Evolutionary conservation across 2,329 filamentous ascomycete genomes (phyloP), one percentile per base, ranked within the genome.

Genomic region (Fusarium verticillioides): DNA sequence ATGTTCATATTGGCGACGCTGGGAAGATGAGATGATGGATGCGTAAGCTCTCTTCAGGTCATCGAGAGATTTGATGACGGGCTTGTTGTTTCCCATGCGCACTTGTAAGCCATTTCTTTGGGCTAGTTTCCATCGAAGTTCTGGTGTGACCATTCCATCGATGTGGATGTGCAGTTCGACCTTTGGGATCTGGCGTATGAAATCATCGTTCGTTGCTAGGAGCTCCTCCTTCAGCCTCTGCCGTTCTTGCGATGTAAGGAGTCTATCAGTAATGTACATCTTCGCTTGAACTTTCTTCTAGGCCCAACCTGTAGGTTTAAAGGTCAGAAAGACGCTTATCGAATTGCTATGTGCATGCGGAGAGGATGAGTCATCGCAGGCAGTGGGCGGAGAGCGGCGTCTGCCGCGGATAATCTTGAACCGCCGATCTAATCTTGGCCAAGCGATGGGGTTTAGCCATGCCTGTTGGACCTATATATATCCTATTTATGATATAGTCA

Each of bases 401-500:
- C 28, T 49, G 21, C 46, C 46, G 28, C 3, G 21, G 15, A n/a
- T 32, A 49, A n/a, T 21, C 46, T 32, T 49, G 0, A 47, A 47
- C 19, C 4, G 13, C 7, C 5, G 18, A 8, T 28, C 23, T 6
- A 10, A 12, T 49, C 19, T 12, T 49, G 15, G 46, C 15, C 26
- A 21, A 18, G 19, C 21, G 10, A n/a, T 18, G 15, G 7, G 21
- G 21, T n/a, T n/a, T 9, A 7, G 7, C 0, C 5, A 1, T 12
- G 15, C 15, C 7, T 18, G 21, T 49, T 7, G 4, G 4, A 32
- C 8, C 15, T 49, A 9, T 18, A 4, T 18, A 12, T 18, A 5
- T 18, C 15, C 12, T 6, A 16, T 2, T 18, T 13, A 13, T 9
- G 0, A 18, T 2, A 23, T 2, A 30, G 18, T 5, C 5, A 23